A percentile compares a stretch with the other conserved stretches of the same genome.
Evolutionary conservation across 495 filamentous ascomycete genomes (phyloP).

Genomic region (Astrothelium macrocarpum): DNA sequence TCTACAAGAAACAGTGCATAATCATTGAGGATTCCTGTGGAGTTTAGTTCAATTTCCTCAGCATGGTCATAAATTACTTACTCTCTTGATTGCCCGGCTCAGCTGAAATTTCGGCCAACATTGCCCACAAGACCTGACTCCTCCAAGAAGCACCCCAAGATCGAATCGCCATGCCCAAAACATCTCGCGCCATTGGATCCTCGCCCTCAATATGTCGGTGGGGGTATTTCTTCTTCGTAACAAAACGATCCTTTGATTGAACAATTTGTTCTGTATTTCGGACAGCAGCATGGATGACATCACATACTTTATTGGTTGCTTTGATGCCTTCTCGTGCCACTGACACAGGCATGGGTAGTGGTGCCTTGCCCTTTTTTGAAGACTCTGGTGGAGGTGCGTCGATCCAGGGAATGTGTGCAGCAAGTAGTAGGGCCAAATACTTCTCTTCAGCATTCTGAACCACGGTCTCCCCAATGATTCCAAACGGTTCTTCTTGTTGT

Average conservation of each 20-base stretch:
- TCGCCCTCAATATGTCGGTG: constrained; percentile 20
- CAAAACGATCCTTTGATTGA: constrained; percentile 43
- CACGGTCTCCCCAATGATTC: constrained; percentile 35
- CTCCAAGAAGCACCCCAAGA: constrained; percentile 66
- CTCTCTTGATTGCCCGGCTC: constrained; percentile 16
- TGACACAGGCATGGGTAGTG: constrained; percentile 44
- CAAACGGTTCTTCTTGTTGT: not conserved
- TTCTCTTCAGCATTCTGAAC: constrained; percentile 48
- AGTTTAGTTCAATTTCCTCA: not conserved
- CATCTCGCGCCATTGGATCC: constrained; percentile 34
- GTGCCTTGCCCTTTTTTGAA: constrained; percentile 37
- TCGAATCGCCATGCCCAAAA: constrained; percentile 68
- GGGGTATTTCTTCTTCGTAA: constrained; percentile 20
- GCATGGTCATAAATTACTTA: not conserved
- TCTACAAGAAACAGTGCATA: constrained; percentile 23
- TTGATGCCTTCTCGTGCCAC: constrained; percentile 71
- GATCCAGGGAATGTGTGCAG: constrained; percentile 68
- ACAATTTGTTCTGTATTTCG: constrained; percentile 50
- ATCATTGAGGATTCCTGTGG: constrained; percentile 36
- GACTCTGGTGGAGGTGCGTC: constrained; percentile 40
- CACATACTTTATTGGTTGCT: constrained; percentile 59
- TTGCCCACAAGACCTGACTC: constrained; percentile 57
- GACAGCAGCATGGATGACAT: constrained; percentile 55
- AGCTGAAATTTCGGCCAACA: constrained; percentile 28
- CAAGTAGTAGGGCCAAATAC: constrained; percentile 67